These are phyloP conservation scores for Tilletia caries DNA, from an alignment of 1,284 basidiomycete genomes.

Conservation along the genomic window DNA sequence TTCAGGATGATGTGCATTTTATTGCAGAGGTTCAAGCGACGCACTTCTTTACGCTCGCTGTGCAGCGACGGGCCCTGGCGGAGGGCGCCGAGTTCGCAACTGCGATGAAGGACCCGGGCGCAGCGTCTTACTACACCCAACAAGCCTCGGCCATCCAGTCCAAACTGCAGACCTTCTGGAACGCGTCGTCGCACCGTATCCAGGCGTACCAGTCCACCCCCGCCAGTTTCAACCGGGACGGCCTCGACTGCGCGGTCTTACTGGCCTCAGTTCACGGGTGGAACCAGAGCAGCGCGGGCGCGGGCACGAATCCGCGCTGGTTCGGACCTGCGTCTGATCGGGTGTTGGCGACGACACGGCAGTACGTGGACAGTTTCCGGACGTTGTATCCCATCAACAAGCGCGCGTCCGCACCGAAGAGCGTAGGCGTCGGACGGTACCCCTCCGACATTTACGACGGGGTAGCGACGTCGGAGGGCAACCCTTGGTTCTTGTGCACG, in stretches of 20 bases:
- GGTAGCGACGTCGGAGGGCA: slow-evolving; percentile 25
- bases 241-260: slow-evolving; percentile 34
- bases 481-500: slow-evolving; percentile 42
- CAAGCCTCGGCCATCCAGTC: slow-evolving; percentile 28
- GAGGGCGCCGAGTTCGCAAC: slow-evolving; percentile 38
- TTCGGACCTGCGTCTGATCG: slow-evolving; percentile 34
- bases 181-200: slow-evolving; percentile 21
- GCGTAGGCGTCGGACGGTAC: slow-evolving; percentile 33
- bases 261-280: slow-evolving; percentile 32
- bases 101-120: slow-evolving; percentile 34
- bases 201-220: slow-evolving; percentile 34
- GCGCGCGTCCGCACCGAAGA: slow-evolving; percentile 25
- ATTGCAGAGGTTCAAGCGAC: slow-evolving; percentile 25
- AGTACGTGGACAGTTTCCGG: slow-evolving; percentile 37
- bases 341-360: slow-evolving; percentile 32
- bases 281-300: slow-evolving; percentile 22
- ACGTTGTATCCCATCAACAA: slow-evolving; percentile 32
- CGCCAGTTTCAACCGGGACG: slow-evolving; percentile 19
- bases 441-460: slow-evolving; percentile 31
- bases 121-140: slow-evolving; percentile 33
- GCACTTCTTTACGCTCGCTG: slow-evolving; percentile 41
- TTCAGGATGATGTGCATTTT: neutral
- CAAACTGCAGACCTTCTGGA: slow-evolving; percentile 35
- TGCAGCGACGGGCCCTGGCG: slow-evolving; percentile 34
- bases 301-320: slow-evolving; percentile 21